Base-by-base conservation (phyloP, 257 asterid genomes). In the Cinchona pubescens region DNA sequence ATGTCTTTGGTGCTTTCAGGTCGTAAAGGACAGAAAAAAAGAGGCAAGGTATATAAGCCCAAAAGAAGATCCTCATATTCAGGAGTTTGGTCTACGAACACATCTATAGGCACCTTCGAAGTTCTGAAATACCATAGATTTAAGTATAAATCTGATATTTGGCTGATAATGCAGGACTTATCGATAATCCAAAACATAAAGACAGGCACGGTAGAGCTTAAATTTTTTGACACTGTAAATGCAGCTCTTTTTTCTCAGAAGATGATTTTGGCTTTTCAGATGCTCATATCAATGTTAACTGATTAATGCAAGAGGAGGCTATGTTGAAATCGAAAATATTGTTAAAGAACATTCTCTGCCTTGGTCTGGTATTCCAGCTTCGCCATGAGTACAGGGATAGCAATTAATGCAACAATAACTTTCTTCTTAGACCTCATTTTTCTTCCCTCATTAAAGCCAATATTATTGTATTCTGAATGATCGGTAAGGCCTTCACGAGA, bases 1-100 rank as follows among this genome's bases (percentile, higher is more conserved):
- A 88, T 90, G 96, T 88, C 67, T 3, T 49, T 79, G 81, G 80
- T 91, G 89, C 76, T 88, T 38, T 85, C 84, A 12, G 84, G 85
- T n/a, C 87, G 90, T 45, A 84, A 67, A 69, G 88, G 92, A 14
- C 88, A 79, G 79, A 86, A 90, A 53, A 93, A 87, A 69, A 80
- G 92, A 78, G 82, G 90, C 19, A 89, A 86, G 68, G 58, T 61
- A 51, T 78, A 48, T 16, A 92, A 91, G 84, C 78, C 64, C 68
- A 88, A 88, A 88, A 87, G 91, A 81, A 73, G 88, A 63, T 69
- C 83, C 70, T 25, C 78, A 4, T 38, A 85, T 58, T 43, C 87
- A 53, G 92, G 90, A 74, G 71, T 76, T 38, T 85, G 91, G 92
- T 87, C 82, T 66, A 42, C 15, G 5, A 85, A 73, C 55, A 40